Evolutionary conservation across 192 early-diverging fungal genomes (phyloP), one percentile per base, ranked within the genome.

Genomic region (Diversispora eburnea): DNA sequence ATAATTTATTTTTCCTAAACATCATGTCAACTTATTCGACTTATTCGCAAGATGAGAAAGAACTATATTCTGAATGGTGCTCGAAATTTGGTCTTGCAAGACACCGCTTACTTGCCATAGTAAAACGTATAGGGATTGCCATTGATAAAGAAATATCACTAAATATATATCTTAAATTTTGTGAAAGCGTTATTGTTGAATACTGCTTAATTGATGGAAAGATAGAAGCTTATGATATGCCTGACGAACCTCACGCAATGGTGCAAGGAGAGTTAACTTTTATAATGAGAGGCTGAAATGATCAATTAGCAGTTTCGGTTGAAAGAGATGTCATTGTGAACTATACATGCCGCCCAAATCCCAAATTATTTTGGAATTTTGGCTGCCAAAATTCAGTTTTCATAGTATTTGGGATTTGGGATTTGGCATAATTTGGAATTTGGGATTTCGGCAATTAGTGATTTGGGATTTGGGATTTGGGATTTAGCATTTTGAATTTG

Each of bases 101-200:
- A 25, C 9, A 51, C 9, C 12, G 8, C 13, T 19, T 67, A n/a
- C 65, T 67, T 67, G 65, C 65, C 48, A 67, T 67, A 42, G 68
- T 58, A 8, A 57, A 56, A 19, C 25, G 39, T 7, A 70, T 57
- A 25, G 15, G 54, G 57, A 70, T 70, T 39, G 20, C 56, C 33
- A 57, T 70, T 42, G 67, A 54, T 25, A 43, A 57, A 54, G 55
- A 70, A 54, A 54, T 70, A 70, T 70, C 54, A 57, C 52, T 42
- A 43, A 17, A n/a, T 39, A 19, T 9, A 13, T 68, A 52, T 68
- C 5, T 19, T 33, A 15, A 70, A 54, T 70, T 70, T 70, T 70
- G 54, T 17, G 41, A 70, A 41, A 43, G 15, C 0, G 39, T 70
- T 17, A 42, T 54, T 70, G 68, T 45, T 57, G 56, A 70, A 55